Conservation (phyloP, 225 moss, liverwort and hornwort genomes). For the Sphagnum tenellum region DNA sequence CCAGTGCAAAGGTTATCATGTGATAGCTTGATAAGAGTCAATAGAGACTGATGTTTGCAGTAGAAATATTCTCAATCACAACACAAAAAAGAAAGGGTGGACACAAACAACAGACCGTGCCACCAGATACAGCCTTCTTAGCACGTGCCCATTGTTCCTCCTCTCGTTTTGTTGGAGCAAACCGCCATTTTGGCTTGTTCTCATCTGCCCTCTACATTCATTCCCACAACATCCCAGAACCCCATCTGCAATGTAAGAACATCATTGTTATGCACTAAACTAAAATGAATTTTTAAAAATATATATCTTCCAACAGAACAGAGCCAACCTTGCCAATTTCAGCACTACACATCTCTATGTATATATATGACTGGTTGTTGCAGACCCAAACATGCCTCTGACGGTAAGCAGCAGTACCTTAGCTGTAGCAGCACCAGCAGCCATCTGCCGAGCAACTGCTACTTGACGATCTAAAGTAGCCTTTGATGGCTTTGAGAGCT, state of each 20-base stretch:
- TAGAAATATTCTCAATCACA: neutral
- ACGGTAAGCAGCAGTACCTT: constrained; percentile 10
- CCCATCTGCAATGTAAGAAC: too few species aligned
- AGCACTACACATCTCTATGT: neutral
- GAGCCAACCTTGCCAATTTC: neutral
- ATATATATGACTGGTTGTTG: neutral
- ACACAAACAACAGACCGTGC: constrained; percentile 36
- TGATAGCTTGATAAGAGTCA: too few species aligned
- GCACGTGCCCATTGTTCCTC: constrained; percentile 76
- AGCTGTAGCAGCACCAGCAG: constrained; percentile 21
- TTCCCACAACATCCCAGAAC: neutral
- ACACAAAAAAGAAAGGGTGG: neutral
- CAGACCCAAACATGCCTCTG: too few species aligned
- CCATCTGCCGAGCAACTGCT: constrained; percentile 42
- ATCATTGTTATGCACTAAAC: too few species aligned
- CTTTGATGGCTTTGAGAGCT: constrained; percentile 83
- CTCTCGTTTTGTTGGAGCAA: constrained; percentile 58
- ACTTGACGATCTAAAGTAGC: constrained; percentile 82
- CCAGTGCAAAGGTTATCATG: neutral
- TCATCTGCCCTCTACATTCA: constrained; percentile 30
- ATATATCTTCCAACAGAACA: neutral
- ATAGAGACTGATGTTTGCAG: too few species aligned
- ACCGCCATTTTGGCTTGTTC: constrained; percentile 36
- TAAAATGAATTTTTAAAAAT: neutral
- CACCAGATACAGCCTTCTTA: constrained; percentile 63